phyloP scores from a whole-genome alignment of 2,329 filamentous ascomycete species.

The Saccharata proteae region DNA sequence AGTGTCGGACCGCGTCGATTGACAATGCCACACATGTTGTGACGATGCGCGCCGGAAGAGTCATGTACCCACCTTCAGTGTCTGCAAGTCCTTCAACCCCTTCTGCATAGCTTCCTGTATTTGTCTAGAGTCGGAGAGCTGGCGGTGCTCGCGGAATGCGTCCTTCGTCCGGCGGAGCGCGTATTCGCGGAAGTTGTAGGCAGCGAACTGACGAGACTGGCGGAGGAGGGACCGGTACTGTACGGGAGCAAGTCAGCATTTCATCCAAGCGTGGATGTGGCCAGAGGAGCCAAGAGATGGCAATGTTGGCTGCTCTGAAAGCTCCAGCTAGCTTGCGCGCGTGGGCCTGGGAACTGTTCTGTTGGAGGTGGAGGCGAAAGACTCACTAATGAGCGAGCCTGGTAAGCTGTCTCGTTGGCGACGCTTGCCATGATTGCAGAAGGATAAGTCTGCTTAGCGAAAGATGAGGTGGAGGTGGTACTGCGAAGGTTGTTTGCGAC shows the following conservation, averaged over 20 bases:
- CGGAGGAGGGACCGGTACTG: conserved; percentile 89
- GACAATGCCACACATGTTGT: no score
- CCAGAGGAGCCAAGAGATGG: no score
- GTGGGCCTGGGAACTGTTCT: background rate
- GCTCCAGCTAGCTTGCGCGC: background rate
- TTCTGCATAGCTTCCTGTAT: conserved; percentile 85
- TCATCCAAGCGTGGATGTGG: no score
- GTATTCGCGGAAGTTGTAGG: conserved; percentile 98
- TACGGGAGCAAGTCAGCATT: background rate
- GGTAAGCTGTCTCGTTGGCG: conserved; percentile 25
- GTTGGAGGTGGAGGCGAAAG: conserved; percentile 1
- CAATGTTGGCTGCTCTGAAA: background rate
- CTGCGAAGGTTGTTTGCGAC: no score
- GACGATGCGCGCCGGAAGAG: no score
- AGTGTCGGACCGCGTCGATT: no score
- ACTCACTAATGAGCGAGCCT: conserved; percentile 29
- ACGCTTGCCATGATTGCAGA: conserved; percentile 12
- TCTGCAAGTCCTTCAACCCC: conserved; percentile 73
- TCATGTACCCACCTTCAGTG: conserved; percentile 88
- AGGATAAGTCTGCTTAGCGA: background rate
- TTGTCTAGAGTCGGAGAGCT: conserved; percentile 58
- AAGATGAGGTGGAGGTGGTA: background rate
- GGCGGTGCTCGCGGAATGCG: conserved; percentile 71
- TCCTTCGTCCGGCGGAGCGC: conserved; percentile 82
- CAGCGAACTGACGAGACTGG: conserved; percentile 73